These are phyloP conservation scores for Ophiocytium majus DNA, from an alignment of 352 stramenopile genomes.

Conservation along the genomic window DNA sequence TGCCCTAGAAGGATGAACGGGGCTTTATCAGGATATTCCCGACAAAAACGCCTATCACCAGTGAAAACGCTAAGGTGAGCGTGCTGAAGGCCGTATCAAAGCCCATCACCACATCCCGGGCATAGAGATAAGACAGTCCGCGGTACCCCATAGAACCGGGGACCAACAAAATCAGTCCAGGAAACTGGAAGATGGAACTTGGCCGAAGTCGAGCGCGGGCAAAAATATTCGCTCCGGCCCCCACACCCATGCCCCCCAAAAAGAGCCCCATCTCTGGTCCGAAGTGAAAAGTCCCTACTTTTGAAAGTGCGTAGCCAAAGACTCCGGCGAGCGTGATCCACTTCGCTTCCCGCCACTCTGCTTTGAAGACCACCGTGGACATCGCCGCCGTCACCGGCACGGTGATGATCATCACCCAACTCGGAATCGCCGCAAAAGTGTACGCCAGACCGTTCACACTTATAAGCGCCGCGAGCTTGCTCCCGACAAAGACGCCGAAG, in stretches of 20 bases:
- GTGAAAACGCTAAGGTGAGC: background rate
- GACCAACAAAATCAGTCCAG: background rate
- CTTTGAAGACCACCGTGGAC: constrained; percentile 2
- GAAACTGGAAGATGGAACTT: background rate
- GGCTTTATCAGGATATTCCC: constrained; percentile 2
- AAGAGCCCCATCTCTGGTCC: background rate
- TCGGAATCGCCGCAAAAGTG: background rate
- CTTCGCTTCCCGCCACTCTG: background rate
- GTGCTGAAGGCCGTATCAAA: constrained; percentile 4
- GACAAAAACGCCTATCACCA: background rate
- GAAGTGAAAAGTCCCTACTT: background rate
- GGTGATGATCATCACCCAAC: background rate
- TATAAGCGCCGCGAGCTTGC: background rate
- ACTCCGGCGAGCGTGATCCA: constrained; percentile 4
- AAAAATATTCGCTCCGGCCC: background rate
- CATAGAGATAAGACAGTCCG: background rate
- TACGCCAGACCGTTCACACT: background rate
- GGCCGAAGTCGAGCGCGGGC: background rate
- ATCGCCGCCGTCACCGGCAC: background rate
- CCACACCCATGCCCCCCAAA: background rate
- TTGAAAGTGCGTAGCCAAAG: background rate
- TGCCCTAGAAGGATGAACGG: no score
- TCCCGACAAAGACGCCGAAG: constrained; percentile 7
- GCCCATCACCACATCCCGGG: background rate
- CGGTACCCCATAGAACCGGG: background rate